phyloP scores from a whole-genome alignment of 192 early-diverging fungal species.

The Gonapodya prolifera region DNA sequence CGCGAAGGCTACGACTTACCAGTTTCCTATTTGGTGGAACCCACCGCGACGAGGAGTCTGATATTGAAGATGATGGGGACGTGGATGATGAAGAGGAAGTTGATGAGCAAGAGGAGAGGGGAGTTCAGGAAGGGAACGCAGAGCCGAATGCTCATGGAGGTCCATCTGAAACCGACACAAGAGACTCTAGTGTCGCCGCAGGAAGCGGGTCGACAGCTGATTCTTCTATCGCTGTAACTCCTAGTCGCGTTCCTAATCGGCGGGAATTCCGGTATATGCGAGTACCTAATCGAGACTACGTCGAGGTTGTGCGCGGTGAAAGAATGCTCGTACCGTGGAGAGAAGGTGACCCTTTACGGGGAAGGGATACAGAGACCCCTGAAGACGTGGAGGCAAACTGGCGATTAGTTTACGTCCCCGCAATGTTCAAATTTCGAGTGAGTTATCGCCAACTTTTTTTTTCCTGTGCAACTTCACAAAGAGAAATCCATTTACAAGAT shows the following conservation, averaged over 20 bases:
- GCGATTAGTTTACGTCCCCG: slow-evolving; percentile 72
- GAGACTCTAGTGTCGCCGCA: no score
- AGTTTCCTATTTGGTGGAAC: slow-evolving; percentile 73
- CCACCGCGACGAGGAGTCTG: slow-evolving; percentile 56
- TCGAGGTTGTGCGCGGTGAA: slow-evolving; percentile 65
- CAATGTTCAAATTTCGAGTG: slow-evolving; percentile 45
- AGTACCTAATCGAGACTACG: slow-evolving; percentile 72
- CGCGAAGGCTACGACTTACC: slow-evolving; percentile 52
- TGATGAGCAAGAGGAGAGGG: neutral
- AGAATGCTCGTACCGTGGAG: slow-evolving; percentile 66
- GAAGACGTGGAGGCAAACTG: slow-evolving; percentile 46
- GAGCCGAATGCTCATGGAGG: neutral
- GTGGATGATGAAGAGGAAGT: slow-evolving; percentile 25
- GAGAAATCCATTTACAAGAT: slow-evolving; percentile 11
- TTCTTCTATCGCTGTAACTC: neutral
- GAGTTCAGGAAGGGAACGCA: neutral
- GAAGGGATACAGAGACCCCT: slow-evolving; percentile 26
- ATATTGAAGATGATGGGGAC: neutral
- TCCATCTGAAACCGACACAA: no score
- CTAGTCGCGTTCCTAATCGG: neutral
- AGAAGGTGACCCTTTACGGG: slow-evolving; percentile 23
- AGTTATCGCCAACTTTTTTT: slow-evolving; percentile 36
- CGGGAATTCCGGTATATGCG: slow-evolving; percentile 19
- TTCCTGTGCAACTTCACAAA: slow-evolving; percentile 20
- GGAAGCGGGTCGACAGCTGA: neutral